Conservation (phyloP, 371 early-diverging fungal genomes). For the Blakeslea trispora region DNA sequence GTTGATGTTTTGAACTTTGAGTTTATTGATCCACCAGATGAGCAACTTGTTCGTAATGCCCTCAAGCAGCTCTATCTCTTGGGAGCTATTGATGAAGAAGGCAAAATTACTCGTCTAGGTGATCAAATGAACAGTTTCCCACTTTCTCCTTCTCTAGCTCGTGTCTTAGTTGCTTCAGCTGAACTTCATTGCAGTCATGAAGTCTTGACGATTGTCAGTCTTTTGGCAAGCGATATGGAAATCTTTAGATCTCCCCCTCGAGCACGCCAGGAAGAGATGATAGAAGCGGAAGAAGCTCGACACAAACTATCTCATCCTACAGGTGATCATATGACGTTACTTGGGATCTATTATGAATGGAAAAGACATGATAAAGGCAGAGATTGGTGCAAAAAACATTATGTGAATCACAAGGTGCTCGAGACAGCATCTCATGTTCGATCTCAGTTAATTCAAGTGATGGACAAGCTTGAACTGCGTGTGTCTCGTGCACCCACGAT, state of each 20-base stretch:
- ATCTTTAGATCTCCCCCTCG: constrained; percentile 67
- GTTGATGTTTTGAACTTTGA: constrained; percentile 93
- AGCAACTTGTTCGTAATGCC: constrained; percentile 80
- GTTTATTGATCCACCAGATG: constrained; percentile 94
- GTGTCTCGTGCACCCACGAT: constrained; percentile 37
- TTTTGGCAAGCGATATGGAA: constrained; percentile 87
- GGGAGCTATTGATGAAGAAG: constrained; percentile 92
- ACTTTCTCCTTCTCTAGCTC: constrained; percentile 90
- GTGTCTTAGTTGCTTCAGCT: constrained; percentile 72
- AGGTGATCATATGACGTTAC: constrained; percentile 92
- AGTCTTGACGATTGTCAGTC: constrained; percentile 59
- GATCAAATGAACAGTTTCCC: constrained; percentile 95
- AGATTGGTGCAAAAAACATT: constrained; percentile 91
- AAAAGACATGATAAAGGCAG: constrained; percentile 73
- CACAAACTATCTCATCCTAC: constrained; percentile 62
- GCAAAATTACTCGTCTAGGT: constrained; percentile 91
- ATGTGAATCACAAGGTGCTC: constrained; percentile 82
- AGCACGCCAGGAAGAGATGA: constrained; percentile 71
- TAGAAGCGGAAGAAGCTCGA: constrained; percentile 81
- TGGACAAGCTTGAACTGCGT: constrained; percentile 79
- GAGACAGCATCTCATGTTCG: constrained; percentile 87
- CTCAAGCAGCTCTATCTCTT: constrained; percentile 91
- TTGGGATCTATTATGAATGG: constrained; percentile 90
- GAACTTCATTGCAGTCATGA: constrained; percentile 49
- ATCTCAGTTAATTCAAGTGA: constrained; percentile 84